These are phyloP conservation scores for Xylariaceae sp. DNA, from an alignment of 2,329 filamentous ascomycete species.

Conservation along the genomic window DNA sequence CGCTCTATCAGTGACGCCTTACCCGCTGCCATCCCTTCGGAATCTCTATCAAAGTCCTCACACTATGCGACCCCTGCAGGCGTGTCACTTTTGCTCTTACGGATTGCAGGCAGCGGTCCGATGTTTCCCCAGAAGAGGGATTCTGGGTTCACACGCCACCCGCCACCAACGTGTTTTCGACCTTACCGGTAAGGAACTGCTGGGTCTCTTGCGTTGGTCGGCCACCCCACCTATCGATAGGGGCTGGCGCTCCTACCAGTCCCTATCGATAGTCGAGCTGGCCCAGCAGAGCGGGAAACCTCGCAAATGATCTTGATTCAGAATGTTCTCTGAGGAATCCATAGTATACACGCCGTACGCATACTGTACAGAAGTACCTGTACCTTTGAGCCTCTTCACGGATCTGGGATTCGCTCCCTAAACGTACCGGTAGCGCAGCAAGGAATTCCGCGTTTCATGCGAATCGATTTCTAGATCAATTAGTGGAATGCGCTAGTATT, in stretches of 20 bases:
- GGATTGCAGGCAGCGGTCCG: slow-evolving; percentile 20
- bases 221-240: slow-evolving; percentile 1
- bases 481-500: background rate
- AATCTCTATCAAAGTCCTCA: background rate
- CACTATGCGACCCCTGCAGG: background rate
- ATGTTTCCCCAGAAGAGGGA: slow-evolving; percentile 24
- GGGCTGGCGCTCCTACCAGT: background rate
- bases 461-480: background rate
- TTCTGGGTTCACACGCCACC: background rate
- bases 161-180: background rate
- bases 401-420: too few species aligned
- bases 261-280: background rate
- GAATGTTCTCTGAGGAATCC: too few species aligned
- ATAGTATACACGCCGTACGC: too few species aligned
- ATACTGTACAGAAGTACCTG: too few species aligned
- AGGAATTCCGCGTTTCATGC: too few species aligned
- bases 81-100: background rate
- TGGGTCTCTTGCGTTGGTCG: background rate
- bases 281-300: background rate
- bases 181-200: background rate
- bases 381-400: too few species aligned
- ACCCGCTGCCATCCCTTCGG: background rate
- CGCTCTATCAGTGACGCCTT: background rate
- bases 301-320: background rate
- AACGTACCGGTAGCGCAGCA: too few species aligned